Conservation (phyloP, 441 rosid genomes). For the Jatropha multifida region DNA sequence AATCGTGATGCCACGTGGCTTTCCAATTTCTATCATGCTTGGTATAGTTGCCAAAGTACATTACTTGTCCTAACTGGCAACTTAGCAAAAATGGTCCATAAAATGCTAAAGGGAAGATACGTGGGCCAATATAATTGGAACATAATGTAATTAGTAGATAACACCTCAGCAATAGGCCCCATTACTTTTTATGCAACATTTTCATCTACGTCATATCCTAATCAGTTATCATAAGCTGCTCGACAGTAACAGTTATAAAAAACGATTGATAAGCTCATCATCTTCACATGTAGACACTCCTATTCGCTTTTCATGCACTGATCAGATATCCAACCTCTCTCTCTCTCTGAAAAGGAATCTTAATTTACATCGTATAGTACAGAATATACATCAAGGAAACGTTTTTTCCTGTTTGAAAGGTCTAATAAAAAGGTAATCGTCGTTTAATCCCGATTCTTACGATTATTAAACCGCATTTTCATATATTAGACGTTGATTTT, state of each 20-base stretch:
- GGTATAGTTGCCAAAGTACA: not conserved
- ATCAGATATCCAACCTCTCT: not conserved
- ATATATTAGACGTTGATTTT: too few relatives aligned
- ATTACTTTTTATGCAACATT: not conserved
- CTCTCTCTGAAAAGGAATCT: not conserved
- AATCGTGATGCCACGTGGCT: not conserved
- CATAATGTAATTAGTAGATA: not conserved
- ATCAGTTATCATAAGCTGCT: constrained; percentile 3
- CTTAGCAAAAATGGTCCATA: not conserved
- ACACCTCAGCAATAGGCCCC: constrained; percentile 5
- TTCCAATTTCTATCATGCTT: not conserved
- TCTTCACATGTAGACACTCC: not conserved
- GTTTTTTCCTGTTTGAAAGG: not conserved
- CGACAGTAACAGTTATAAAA: not conserved
- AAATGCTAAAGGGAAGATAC: not conserved
- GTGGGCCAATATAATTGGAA: constrained; percentile 6
- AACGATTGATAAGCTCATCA: constrained; percentile 3
- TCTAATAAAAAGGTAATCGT: not conserved
- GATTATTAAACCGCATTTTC: not conserved
- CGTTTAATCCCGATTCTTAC: not conserved
- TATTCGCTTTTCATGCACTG: constrained; percentile 7
- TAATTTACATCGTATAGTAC: not conserved
- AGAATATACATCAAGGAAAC: not conserved
- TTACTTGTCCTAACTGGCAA: constrained; percentile 13
- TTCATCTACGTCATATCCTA: not conserved